Conservation (phyloP, 2,329 filamentous ascomycete genomes). For the Aspergillus latus region DNA sequence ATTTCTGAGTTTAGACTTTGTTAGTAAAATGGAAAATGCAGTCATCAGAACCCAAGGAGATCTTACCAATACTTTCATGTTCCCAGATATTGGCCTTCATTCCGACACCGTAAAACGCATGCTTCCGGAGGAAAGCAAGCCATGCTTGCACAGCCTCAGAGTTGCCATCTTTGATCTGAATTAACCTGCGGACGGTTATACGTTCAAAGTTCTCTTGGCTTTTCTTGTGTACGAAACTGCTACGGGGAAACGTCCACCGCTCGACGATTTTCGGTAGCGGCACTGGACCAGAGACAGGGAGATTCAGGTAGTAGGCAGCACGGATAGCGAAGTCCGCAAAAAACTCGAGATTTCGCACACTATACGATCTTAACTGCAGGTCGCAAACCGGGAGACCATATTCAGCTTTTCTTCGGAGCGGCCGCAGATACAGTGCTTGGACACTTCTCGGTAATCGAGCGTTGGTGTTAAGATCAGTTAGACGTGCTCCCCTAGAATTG, state of each 20-base stretch:
- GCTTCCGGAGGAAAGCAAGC: constrained; percentile 88
- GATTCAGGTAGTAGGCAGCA: constrained; percentile 87
- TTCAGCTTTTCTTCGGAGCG: constrained; percentile 70
- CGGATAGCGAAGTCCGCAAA: constrained; percentile 93
- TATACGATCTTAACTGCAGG: constrained; percentile 90
- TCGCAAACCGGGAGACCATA: constrained; percentile 84
- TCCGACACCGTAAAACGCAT: constrained; percentile 92
- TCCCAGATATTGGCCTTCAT: constrained; percentile 99
- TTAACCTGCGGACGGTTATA: constrained; percentile 77
- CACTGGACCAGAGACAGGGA: constrained; percentile 81
- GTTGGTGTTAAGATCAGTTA: constrained; percentile 34
- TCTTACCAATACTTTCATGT: constrained; percentile 69
- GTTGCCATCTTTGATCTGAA: constrained; percentile 90
- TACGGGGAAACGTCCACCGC: constrained; percentile 88
- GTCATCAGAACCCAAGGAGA: neutral
- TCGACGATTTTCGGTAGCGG: constrained; percentile 84
- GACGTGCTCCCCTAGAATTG: constrained; percentile 36
- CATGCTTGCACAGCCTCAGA: constrained; percentile 86
- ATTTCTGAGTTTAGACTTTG: constrained; percentile 33
- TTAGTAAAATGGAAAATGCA: neutral
- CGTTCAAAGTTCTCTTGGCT: constrained; percentile 97
- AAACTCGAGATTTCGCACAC: constrained; percentile 84
- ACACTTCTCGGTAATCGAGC: constrained; percentile 72
- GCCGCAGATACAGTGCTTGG: constrained; percentile 81
- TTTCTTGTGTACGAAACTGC: constrained; percentile 95